Conservation (phyloP, 129 eudicot species). For the Oenanthe sinensis region DNA sequence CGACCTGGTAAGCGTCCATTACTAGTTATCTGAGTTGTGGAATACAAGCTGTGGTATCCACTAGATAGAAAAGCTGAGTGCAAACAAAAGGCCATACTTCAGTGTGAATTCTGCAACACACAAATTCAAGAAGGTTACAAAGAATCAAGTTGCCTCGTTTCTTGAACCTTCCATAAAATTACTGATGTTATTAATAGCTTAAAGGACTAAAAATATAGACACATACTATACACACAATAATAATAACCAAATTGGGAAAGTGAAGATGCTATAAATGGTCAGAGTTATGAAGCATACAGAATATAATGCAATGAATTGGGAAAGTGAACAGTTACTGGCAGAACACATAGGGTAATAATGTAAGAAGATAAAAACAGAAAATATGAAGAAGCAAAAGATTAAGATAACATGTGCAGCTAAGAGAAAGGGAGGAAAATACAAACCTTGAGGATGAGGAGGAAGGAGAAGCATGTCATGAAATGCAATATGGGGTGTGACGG, state of each 20-base stretch:
- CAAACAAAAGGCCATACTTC: constrained; percentile 52
- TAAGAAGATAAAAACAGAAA: background rate
- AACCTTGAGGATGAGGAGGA: background rate
- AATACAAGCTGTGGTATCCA: constrained; percentile 33
- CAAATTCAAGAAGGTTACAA: constrained; percentile 21
- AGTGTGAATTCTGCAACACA: constrained; percentile 14
- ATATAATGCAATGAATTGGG: background rate
- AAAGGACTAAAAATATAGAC: background rate
- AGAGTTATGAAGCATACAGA: background rate
- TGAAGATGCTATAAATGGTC: background rate
- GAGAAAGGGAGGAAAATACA: background rate
- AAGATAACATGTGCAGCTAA: background rate
- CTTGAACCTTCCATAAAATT: background rate
- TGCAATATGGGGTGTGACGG: background rate
- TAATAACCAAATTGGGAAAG: background rate
- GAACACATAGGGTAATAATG: background rate
- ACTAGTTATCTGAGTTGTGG: constrained; percentile 14
- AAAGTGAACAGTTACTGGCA: background rate
- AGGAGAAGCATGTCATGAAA: background rate
- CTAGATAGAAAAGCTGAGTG: constrained; percentile 44
- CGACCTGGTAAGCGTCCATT: constrained; percentile 24
- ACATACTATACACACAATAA: background rate
- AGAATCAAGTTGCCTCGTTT: background rate
- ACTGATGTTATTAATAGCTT: background rate
- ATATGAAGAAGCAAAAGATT: background rate